Base-by-base conservation (phyloP, 2,329 filamentous ascomycete species). In the Leptographium lundbergii region DNA sequence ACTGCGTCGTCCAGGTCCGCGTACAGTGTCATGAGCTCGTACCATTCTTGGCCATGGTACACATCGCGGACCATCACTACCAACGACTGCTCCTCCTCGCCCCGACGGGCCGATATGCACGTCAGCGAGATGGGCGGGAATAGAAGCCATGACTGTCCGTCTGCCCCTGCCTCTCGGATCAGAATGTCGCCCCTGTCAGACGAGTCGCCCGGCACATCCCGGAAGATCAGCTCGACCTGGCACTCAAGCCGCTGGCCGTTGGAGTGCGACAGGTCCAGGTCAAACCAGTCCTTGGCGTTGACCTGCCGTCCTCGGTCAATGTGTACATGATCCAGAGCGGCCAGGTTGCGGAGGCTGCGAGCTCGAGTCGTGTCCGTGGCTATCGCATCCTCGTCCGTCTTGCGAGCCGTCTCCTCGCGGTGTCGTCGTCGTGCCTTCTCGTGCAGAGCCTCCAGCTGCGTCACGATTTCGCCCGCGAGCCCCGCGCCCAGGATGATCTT, bases 171-270 rank as follows among this genome's bases (percentile, higher is more conserved):
- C 71, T 97, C 91, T 64, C 92, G 91, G 59, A 99, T 87, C 25
- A 99, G 80, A n/a, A 99, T 70, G 70, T 99, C 94, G 7, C 92
- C 91, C 55, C 81, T 76, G 62, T 86, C 81, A 3, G 81, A 81
- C 42, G 81, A 77, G 55, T 82, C 81, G n/a, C 80, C 77, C 27
- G 84, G 77, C 65, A 89, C 89, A 68, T 97, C 92, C 67, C 94
- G 84, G 63, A 92, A 81, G 17, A 97, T 79, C 34, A 99, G 70
- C 69, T 99, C 94, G 19, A 96, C 83, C 65, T 88, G 88, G 68
- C 94, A 96, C 66, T 90, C 89, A 52, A 99, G 79, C 61, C 91
- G 80, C 69, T 97, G 92, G 2, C 92, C 91, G 67, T 83, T 96
- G 1, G 92, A 95, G 70, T 99, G 94, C 56, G 81, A 79, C 17